Base-by-base conservation (phyloP, 192 early-diverging fungal species). In the Kickxella alabastrina region DNA sequence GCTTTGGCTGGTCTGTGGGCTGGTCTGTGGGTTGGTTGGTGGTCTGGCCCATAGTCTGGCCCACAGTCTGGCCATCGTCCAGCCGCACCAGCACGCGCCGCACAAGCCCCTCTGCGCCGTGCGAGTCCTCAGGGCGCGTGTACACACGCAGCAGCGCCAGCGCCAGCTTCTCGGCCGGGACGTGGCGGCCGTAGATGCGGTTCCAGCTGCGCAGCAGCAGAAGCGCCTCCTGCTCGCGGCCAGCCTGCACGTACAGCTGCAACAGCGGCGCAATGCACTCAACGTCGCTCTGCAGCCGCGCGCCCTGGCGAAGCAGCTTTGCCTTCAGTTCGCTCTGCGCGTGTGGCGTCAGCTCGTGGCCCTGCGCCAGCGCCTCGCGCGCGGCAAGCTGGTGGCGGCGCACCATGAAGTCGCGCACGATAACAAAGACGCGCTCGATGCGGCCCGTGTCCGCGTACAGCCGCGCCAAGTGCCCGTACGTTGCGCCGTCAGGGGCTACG, bases 191-290 rank as follows among this genome's bases (percentile, higher is more conserved):
- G 28, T 77, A 59, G 0, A 55, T 18, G 22, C 41, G 46, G 29
- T 77, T 59, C 74, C 74, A 77, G 55, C 62, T 66, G 14, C 52
- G 62, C 34, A 77, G 49, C 26, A 77, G 49, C 24, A 55, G 28
- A 35, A 65, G 44, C 4, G 67, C 54, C 54, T 66, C 68, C 3
- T 37, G 13, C 28, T 66, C 63, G 27, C 48, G 59, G 32, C 43
- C 49, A 28, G 36, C 39, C 27, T 62, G 62, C 0, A 77, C 17
- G 28, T 66, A 77, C 24, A 63, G 47, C 44, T 64, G 63, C 35
- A 77, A 56, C 19, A 77, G 55, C 22, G 74, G 74, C 10, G 55
- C 59, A 37, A 77, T 62, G 34, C 61, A 70, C 35, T 70, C 57
- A 17, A 77, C 56, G 24, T 70, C 74, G 13, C 19, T 42, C 23